Percentiles rank a stretch among this genome's conserved stretches.
phyloP scores from a whole-genome alignment of 2,329 filamentous ascomycete species.

The Arthroderma uncinatum region DNA sequence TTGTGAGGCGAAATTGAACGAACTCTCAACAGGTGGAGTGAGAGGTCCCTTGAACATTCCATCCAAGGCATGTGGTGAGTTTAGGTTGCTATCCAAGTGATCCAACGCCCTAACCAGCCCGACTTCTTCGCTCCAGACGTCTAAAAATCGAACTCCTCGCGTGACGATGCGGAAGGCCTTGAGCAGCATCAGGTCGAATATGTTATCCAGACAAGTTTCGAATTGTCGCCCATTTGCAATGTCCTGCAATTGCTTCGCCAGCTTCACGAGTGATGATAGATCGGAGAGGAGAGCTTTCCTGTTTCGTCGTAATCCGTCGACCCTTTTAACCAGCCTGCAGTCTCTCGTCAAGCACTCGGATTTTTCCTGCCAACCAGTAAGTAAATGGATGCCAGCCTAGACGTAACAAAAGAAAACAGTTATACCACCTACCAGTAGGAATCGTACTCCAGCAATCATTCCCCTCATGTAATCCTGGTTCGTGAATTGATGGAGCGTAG shows the following conservation, averaged over 20 bases:
- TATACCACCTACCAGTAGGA: conserved; percentile 59
- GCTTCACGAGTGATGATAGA: conserved; percentile 78
- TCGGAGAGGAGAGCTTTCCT: conserved; percentile 83
- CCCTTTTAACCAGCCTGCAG: conserved; percentile 59
- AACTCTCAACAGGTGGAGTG: conserved; percentile 29
- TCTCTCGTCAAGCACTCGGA: conserved; percentile 81
- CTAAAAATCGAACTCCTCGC: conserved; percentile 77
- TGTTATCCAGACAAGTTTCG: conserved; percentile 35
- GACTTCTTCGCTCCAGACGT: conserved; percentile 59
- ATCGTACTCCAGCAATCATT: conserved; percentile 84
- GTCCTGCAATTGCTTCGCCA: conserved; percentile 74
- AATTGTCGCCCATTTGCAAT: conserved; percentile 43
- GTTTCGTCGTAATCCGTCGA: conserved; percentile 64
- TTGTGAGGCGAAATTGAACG: conserved; percentile 18
- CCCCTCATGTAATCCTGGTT: conserved; percentile 92
- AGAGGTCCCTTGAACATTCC: conserved; percentile 25
- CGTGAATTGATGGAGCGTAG: conserved; percentile 66
- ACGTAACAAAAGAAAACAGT: neutral
- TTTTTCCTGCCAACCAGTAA: conserved; percentile 52
- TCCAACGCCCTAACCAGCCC: conserved; percentile 34
- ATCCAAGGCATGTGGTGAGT: conserved; percentile 9
- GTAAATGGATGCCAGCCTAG: neutral
- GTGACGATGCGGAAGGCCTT: conserved; percentile 93
- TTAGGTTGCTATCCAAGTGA: conserved; percentile 25
- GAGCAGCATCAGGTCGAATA: conserved; percentile 84